Conservation (phyloP, 2,329 filamentous ascomycete species). For the Curvularia sp. region DNA sequence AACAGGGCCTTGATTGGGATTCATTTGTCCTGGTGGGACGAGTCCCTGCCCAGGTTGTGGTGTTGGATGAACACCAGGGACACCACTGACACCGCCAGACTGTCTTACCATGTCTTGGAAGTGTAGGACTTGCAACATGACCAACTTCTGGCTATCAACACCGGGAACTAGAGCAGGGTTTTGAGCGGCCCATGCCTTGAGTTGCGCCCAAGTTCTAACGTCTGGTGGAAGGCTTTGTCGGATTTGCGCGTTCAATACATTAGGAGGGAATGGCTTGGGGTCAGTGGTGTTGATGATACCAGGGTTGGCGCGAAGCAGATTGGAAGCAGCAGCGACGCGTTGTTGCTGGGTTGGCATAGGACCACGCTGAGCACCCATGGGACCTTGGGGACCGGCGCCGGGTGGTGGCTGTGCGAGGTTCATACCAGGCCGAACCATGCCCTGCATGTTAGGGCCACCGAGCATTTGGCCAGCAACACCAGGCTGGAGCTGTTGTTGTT, state of each 20-base stretch:
- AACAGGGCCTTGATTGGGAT: slow-evolving; percentile 35
- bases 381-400: slow-evolving; percentile 32
- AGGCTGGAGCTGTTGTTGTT: slow-evolving; percentile 30
- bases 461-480: slow-evolving; percentile 39
- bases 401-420: slow-evolving; percentile 39
- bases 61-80: slow-evolving; percentile 28
- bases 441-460: slow-evolving; percentile 38
- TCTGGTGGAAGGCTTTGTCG: slow-evolving; percentile 54
- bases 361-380: slow-evolving; percentile 36
- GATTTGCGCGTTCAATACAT: slow-evolving; percentile 33
- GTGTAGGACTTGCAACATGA: slow-evolving; percentile 53
- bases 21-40: slow-evolving; percentile 53
- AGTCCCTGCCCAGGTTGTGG: slow-evolving; percentile 32
- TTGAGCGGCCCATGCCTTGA: slow-evolving; percentile 61
- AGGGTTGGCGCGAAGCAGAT: slow-evolving; percentile 42
- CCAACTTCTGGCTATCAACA: slow-evolving; percentile 39
- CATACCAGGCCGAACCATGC: slow-evolving; percentile 37
- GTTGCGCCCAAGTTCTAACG: slow-evolving; percentile 63
- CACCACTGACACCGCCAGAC: slow-evolving; percentile 24
- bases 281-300: slow-evolving; percentile 46
- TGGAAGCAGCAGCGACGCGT: slow-evolving; percentile 35
- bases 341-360: slow-evolving; percentile 36
- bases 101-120: slow-evolving; percentile 51
- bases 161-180: slow-evolving; percentile 49
- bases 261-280: slow-evolving; percentile 40